Conservation (phyloP, 768 basidiomycete species). For the Suillus brevipes region DNA sequence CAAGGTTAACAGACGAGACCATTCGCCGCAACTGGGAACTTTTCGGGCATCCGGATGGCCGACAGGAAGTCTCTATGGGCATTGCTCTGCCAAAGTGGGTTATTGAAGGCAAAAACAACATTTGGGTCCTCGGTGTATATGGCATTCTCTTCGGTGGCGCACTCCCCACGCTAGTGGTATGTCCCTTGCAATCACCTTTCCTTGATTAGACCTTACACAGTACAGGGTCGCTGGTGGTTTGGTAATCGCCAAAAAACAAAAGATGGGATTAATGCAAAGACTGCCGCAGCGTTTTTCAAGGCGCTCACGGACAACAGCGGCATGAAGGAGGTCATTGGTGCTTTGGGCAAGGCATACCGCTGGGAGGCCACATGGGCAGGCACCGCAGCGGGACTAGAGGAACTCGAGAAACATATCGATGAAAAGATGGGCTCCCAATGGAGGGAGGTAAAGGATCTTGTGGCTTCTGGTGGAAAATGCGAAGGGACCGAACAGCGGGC, state of each 20-base stretch:
- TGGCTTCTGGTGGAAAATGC: slow-evolving; percentile 32
- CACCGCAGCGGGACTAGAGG: slow-evolving; percentile 41
- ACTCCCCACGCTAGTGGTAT: slow-evolving; percentile 81
- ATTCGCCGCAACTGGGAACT: slow-evolving; percentile 87
- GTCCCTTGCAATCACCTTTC: slow-evolving; percentile 16
- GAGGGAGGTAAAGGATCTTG: slow-evolving; percentile 47
- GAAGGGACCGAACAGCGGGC: slow-evolving; percentile 51
- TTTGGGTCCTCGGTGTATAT: slow-evolving; percentile 88
- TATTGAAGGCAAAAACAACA: slow-evolving; percentile 86
- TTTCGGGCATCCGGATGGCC: slow-evolving; percentile 95
- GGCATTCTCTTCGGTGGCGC: slow-evolving; percentile 85
- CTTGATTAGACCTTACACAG: background rate
- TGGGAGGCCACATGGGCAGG: slow-evolving; percentile 47
- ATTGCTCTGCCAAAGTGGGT: slow-evolving; percentile 96
- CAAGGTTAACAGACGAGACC: slow-evolving; percentile 85
- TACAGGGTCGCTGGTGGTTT: slow-evolving; percentile 94
- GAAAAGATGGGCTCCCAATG: slow-evolving; percentile 53
- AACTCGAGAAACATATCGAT: slow-evolving; percentile 53
- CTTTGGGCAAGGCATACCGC: slow-evolving; percentile 65
- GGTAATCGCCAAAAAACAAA: slow-evolving; percentile 86
- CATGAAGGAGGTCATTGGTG: slow-evolving; percentile 68
- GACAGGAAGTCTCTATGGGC: slow-evolving; percentile 92
- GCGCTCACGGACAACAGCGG: slow-evolving; percentile 76
- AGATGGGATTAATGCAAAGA: slow-evolving; percentile 80
- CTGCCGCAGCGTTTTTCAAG: slow-evolving; percentile 89